Evolutionary conservation across 2,329 filamentous ascomycete genomes (phyloP).

Genomic region (Diplodia intermedia): DNA sequence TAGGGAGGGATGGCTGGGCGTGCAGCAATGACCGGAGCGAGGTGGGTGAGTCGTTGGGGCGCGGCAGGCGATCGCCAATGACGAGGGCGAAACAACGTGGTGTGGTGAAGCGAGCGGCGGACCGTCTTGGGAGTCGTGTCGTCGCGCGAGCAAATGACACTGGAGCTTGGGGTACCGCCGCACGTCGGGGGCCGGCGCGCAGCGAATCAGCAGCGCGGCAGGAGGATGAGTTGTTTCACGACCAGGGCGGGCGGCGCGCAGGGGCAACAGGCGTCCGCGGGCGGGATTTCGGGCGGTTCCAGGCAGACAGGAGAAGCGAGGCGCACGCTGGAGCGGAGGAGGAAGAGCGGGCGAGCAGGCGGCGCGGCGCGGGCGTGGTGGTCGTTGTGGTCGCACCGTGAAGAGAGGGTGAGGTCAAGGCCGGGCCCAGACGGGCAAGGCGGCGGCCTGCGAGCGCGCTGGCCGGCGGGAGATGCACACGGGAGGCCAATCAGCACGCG

Average conservation of each 20-base stretch:
- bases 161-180: slow-evolving; percentile 32
- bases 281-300: slow-evolving; percentile 16
- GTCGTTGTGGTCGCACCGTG: slow-evolving; percentile 21
- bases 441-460: slow-evolving; percentile 26
- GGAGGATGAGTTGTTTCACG: slow-evolving; percentile 33
- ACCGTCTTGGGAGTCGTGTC: slow-evolving; percentile 29
- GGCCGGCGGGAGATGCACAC: slow-evolving; percentile 30
- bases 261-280: slow-evolving; percentile 15
- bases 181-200: slow-evolving; percentile 26
- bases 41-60: slow-evolving; percentile 26
- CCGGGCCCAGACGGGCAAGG: slow-evolving; percentile 21
- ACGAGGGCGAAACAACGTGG: slow-evolving; percentile 17
- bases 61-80: slow-evolving; percentile 32
- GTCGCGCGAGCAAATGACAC: slow-evolving; percentile 32
- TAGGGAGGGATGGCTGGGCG: slow-evolving; percentile 16
- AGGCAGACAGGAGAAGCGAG: slow-evolving; percentile 23
- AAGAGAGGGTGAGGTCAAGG: slow-evolving; percentile 29
- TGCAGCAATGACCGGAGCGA: slow-evolving; percentile 22
- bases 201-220: slow-evolving; percentile 33
- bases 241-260: slow-evolving; percentile 29
- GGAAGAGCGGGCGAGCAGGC: slow-evolving; percentile 6
- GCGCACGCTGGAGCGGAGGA: slow-evolving; percentile 8
- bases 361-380: slow-evolving; percentile 20
- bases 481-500: slow-evolving; percentile 31
- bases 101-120: slow-evolving; percentile 30